These are phyloP conservation scores for Neoarthrinium moseri DNA, from an alignment of 2,329 filamentous ascomycete species.

Conservation along the genomic window DNA sequence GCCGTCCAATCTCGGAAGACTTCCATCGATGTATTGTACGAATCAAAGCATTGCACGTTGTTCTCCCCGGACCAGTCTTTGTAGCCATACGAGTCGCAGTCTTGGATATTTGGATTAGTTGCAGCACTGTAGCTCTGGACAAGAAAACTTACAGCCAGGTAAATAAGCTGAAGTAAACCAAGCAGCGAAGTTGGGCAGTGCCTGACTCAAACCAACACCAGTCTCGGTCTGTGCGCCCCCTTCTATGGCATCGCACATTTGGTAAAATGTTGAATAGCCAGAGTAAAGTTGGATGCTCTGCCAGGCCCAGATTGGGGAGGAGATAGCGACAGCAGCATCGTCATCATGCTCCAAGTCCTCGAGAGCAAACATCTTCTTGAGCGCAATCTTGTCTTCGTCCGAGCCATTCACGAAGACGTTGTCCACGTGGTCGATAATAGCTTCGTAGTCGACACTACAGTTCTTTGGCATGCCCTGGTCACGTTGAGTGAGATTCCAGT, in stretches of 20 bases:
- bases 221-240: slow-evolving; percentile 28
- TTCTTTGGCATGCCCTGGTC: slow-evolving; percentile 53
- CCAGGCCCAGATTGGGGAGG: slow-evolving; percentile 27
- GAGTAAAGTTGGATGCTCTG: slow-evolving; percentile 34
- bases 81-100: slow-evolving; percentile 47
- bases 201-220: slow-evolving; percentile 51
- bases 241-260: slow-evolving; percentile 33
- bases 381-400: slow-evolving; percentile 34
- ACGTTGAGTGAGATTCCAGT: neutral
- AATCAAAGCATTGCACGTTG: slow-evolving; percentile 51
- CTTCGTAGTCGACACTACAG: slow-evolving; percentile 51
- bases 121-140: neutral
- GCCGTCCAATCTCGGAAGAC: slow-evolving; percentile 49
- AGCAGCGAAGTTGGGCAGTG: slow-evolving; percentile 51
- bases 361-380: slow-evolving; percentile 53
- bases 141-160: slow-evolving; percentile 41
- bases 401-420: slow-evolving; percentile 42
- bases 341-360: slow-evolving; percentile 46
- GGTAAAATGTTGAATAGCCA: slow-evolving; percentile 32
- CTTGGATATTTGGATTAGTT: too few species aligned
- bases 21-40: slow-evolving; percentile 47
- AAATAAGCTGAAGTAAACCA: slow-evolving; percentile 47
- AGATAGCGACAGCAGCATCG: slow-evolving; percentile 46
- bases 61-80: slow-evolving; percentile 35
- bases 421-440: slow-evolving; percentile 56